Evolutionary conservation across 2,329 filamentous ascomycete genomes (phyloP).

Genomic region (Colletotrichum acutatum): DNA sequence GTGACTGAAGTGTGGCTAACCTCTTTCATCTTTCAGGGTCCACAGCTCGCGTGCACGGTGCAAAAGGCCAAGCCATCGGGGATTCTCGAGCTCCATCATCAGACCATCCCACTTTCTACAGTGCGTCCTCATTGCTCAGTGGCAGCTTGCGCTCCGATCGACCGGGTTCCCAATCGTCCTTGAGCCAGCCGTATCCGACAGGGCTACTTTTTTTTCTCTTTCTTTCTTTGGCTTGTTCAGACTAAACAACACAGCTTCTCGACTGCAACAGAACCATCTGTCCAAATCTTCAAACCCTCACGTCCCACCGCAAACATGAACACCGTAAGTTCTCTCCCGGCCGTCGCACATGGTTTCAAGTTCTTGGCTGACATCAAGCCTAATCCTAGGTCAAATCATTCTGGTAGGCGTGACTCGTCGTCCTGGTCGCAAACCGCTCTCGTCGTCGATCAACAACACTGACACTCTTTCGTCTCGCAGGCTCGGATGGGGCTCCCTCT

Average conservation of each 20-base stretch:
- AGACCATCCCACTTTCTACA: conserved; percentile 36
- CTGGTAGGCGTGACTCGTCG: conserved; percentile 59
- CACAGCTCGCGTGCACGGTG: conserved; percentile 26
- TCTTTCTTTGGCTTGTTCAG: background rate
- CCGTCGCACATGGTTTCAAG: conserved; percentile 35
- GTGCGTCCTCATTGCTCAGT: conserved; percentile 17
- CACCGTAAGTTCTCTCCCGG: conserved; percentile 55
- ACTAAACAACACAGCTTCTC: background rate
- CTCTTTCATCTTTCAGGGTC: conserved; percentile 4
- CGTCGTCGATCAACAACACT: conserved; percentile 20
- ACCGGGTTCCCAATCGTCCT: conserved; percentile 26
- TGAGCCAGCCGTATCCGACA: conserved; percentile 3
- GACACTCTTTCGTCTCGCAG: conserved; percentile 55
- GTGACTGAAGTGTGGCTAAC: background rate
- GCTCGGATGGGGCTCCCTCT: conserved; percentile 92
- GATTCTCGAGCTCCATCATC: conserved; percentile 29
- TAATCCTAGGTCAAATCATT: conserved; percentile 69
- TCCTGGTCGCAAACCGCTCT: conserved; percentile 1
- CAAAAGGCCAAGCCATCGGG: conserved; percentile 18
- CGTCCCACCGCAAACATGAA: conserved; percentile 57
- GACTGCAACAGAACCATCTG: background rate
- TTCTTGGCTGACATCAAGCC: conserved; percentile 32
- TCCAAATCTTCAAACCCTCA: background rate
- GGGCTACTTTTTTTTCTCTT: conserved; percentile 13
- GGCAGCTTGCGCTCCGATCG: conserved; percentile 16